phyloP scores from a whole-genome alignment of 225 moss, liverwort and hornwort species.

The Bryoerythrophyllum caledonicum region DNA sequence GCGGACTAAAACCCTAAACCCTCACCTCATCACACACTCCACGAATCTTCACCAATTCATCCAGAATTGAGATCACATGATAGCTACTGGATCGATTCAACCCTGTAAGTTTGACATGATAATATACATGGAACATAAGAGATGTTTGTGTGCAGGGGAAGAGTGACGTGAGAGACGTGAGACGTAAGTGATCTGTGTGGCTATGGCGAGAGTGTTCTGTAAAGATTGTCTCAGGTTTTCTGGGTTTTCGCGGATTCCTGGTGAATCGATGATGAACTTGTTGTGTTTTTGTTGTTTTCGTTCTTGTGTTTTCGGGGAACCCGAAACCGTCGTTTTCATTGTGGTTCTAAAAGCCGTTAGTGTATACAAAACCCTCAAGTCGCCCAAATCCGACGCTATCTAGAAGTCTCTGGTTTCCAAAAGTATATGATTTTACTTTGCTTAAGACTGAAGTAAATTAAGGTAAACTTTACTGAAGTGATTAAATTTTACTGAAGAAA shows the following conservation, averaged over 20 bases:
- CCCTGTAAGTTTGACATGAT: not conserved
- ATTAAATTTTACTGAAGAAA: too few relatives aligned
- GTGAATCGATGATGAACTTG: not conserved
- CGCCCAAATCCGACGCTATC: not conserved
- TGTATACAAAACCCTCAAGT: not conserved
- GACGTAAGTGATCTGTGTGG: not conserved
- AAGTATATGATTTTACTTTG: too few relatives aligned
- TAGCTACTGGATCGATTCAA: too few relatives aligned
- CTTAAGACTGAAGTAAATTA: too few relatives aligned
- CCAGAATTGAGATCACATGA: not conserved
- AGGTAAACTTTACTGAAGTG: too few relatives aligned
- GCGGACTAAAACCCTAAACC: conserved; percentile 1
- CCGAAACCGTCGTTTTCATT: not conserved
- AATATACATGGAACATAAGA: not conserved
- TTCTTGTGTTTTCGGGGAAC: not conserved
- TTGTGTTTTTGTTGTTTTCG: not conserved
- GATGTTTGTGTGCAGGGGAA: not conserved
- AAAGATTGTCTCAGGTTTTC: not conserved
- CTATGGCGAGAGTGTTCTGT: not conserved
- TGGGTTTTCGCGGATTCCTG: too few relatives aligned
- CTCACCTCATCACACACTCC: conserved; percentile 22
- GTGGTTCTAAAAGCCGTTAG: not conserved
- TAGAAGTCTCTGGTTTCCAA: too few relatives aligned
- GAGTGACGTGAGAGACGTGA: not conserved
- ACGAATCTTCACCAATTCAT: not conserved